Conservation (phyloP, 306 rosid genomes). For the Geum urbanum region DNA sequence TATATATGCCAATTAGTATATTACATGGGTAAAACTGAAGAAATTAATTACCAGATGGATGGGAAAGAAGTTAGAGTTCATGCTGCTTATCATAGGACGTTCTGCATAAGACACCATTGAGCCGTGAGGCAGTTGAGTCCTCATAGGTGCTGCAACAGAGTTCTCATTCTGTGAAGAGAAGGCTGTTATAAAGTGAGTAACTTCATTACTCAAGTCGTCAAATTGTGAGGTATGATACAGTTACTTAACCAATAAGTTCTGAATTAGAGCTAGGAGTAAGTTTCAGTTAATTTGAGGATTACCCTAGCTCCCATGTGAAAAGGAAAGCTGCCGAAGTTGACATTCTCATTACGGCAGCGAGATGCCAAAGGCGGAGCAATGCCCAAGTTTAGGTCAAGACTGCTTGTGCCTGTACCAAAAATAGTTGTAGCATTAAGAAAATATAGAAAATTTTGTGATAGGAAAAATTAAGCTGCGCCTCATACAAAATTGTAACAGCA, state of each 20-base stretch:
- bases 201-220: constrained; percentile 1
- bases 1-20: no score
- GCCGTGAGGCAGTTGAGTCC: constrained; percentile 40
- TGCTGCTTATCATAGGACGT: constrained; percentile 41
- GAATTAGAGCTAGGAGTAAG: not conserved
- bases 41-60: constrained; percentile 48
- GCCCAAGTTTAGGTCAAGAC: constrained; percentile 80
- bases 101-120: constrained; percentile 40
- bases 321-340: constrained; percentile 27
- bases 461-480: not conserved
- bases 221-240: not conserved
- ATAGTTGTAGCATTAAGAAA: not conserved
- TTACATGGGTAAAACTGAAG: no score
- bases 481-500: not conserved
- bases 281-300: constrained; percentile 28
- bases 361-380: constrained; percentile 58
- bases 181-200: not conserved
- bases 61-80: constrained; percentile 45
- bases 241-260: not conserved
- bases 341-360: constrained; percentile 38
- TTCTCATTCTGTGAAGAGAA: constrained; percentile 42
- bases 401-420: constrained; percentile 37
- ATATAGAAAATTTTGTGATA: not conserved
- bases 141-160: constrained; percentile 42
- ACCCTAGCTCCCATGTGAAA: constrained; percentile 62